Evolutionary conservation across 768 basidiomycete genomes (phyloP).

Genomic region (Rhodotorula taiwanensis): DNA sequence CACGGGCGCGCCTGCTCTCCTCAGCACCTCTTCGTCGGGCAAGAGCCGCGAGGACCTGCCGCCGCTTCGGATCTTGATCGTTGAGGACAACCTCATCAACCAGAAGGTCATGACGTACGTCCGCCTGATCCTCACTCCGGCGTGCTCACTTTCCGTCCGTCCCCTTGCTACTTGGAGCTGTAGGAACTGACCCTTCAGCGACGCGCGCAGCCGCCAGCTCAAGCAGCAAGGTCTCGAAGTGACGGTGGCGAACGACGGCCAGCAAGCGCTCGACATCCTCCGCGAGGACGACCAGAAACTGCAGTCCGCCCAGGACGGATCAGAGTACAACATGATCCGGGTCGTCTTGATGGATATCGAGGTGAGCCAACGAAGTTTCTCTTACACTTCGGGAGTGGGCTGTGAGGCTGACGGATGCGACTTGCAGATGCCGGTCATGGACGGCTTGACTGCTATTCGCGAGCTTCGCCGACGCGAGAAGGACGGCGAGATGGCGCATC

Average conservation of each 20-base stretch:
- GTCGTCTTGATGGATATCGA: slow-evolving; percentile 25
- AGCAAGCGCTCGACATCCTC: slow-evolving; percentile 23
- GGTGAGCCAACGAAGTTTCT: neutral
- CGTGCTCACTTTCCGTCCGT: no score
- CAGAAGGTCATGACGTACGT: slow-evolving; percentile 18
- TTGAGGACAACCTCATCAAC: slow-evolving; percentile 32
- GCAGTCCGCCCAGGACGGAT: no score
- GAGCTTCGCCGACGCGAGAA: neutral
- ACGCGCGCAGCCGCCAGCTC: slow-evolving; percentile 22
- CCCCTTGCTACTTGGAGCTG: no score
- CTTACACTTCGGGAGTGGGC: neutral
- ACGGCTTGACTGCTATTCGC: neutral
- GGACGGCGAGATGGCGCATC: neutral
- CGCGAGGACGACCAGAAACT: neutral
- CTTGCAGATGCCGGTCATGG: slow-evolving; percentile 17
- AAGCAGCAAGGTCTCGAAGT: slow-evolving; percentile 7
- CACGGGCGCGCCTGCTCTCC: neutral
- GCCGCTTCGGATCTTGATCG: neutral
- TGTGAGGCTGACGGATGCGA: no score
- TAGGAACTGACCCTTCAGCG: no score
- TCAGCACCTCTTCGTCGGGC: neutral
- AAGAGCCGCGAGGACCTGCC: no score
- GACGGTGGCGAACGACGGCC: slow-evolving; percentile 17
- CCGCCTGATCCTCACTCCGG: no score
- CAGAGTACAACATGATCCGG: slow-evolving; percentile 1